phyloP scores from a whole-genome alignment of 192 early-diverging fungal species.

The Mortierella alpina region DNA sequence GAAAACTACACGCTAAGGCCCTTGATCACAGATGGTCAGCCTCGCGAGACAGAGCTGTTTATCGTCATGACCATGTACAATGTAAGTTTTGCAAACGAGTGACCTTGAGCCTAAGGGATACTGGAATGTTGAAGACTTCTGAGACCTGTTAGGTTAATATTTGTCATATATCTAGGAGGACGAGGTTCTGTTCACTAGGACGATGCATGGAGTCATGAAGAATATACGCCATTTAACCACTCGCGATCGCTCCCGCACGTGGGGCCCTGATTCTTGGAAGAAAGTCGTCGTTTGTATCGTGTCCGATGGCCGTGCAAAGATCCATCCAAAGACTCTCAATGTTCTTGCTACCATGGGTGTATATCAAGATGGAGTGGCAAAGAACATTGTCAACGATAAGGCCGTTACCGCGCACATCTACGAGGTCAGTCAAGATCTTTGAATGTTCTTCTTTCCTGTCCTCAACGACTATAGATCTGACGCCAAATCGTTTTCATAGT shows the following conservation, averaged over 20 bases:
- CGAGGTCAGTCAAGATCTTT: slow-evolving; percentile 20
- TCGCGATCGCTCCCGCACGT: slow-evolving; percentile 74
- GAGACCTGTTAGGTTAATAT: too few species aligned
- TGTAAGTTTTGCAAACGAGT: too few species aligned
- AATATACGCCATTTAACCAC: slow-evolving; percentile 89
- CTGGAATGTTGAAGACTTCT: too few species aligned
- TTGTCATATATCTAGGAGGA: too few species aligned
- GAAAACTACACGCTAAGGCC: too few species aligned
- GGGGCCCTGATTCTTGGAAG: slow-evolving; percentile 79
- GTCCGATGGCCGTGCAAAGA: slow-evolving; percentile 79
- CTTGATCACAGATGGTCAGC: too few species aligned
- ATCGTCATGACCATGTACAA: too few species aligned
- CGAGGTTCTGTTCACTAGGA: too few species aligned
- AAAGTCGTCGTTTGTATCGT: slow-evolving; percentile 82
- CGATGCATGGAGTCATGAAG: background rate
- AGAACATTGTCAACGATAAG: slow-evolving; percentile 64
- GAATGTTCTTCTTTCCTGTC: background rate
- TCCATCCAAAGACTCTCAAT: slow-evolving; percentile 69
- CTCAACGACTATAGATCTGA: background rate
- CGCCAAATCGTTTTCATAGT: slow-evolving; percentile 17
- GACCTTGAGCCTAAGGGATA: too few species aligned
- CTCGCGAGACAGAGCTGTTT: too few species aligned
- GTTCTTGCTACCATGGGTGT: slow-evolving; percentile 79
- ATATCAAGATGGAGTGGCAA: slow-evolving; percentile 79
- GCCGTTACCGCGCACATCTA: slow-evolving; percentile 71